Percentiles rank a stretch among this genome's conserved stretches.
phyloP scores from a whole-genome alignment of 331 rosid genomes.

The Phaseolus coccineus region DNA sequence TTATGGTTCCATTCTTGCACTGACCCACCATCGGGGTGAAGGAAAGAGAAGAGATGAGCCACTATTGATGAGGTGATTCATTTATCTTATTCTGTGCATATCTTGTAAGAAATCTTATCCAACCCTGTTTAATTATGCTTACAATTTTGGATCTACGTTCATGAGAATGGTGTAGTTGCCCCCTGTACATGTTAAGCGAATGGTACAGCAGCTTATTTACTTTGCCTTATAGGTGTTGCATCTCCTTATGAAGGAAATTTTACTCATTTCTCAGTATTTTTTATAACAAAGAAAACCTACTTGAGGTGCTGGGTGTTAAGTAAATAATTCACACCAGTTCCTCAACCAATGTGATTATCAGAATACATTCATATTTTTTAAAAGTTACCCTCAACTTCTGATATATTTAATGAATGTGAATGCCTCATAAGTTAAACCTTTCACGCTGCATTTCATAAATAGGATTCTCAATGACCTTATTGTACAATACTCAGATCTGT shows the following conservation, averaged over 20 bases:
- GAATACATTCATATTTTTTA: not conserved
- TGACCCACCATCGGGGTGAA: conserved; percentile 20
- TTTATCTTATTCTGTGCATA: conserved; percentile 41
- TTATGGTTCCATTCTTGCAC: conserved; percentile 3
- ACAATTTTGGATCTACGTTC: conserved; percentile 29
- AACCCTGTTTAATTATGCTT: conserved; percentile 30
- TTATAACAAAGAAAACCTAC: not conserved
- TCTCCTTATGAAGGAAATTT: not conserved
- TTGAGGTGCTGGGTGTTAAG: not conserved
- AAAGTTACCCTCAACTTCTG: not conserved
- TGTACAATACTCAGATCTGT: no score
- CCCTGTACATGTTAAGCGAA: conserved; percentile 9
- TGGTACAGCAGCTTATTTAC: not conserved
- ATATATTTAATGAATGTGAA: no score
- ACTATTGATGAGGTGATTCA: conserved; percentile 35
- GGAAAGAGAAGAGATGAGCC: conserved; percentile 29
- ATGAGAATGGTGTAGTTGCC: conserved; percentile 15
- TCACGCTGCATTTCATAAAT: no score
- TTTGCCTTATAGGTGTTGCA: conserved; percentile 7
- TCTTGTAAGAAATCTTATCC: conserved; percentile 27
- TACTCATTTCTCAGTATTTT: not conserved
- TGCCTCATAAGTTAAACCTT: no score
- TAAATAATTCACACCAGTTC: not conserved
- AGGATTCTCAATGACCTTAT: no score
- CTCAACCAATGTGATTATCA: no score